These are phyloP conservation scores for Geranomyces michiganensis DNA, from an alignment of 192 early-diverging fungal species.

Conservation along the genomic window DNA sequence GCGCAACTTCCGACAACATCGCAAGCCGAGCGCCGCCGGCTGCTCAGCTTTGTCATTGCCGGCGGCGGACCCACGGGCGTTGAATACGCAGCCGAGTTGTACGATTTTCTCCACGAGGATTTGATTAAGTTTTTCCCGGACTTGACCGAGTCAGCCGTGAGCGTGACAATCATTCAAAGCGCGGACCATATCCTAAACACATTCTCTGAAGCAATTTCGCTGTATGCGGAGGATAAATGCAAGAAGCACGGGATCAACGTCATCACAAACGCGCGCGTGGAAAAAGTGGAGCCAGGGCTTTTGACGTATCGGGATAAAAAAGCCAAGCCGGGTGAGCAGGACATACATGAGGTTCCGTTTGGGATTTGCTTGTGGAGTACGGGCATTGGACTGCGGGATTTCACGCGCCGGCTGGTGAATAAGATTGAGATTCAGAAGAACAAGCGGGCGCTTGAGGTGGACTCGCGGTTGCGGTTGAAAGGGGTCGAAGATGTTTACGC, in stretches of 20 bases:
- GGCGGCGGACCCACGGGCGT: conserved; percentile 76
- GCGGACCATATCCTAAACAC: conserved; percentile 76
- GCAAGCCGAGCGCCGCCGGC: conserved; percentile 57
- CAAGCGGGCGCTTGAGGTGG: conserved; percentile 62
- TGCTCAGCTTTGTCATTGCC: conserved; percentile 73
- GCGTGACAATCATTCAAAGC: conserved; percentile 68
- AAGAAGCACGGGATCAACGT: conserved; percentile 66
- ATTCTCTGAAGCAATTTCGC: conserved; percentile 65
- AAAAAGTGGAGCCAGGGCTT: conserved; percentile 53
- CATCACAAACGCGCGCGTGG: conserved; percentile 69
- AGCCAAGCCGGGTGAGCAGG: conserved; percentile 39
- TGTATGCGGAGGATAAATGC: conserved; percentile 69
- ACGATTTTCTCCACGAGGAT: conserved; percentile 64
- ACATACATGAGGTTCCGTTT: conserved; percentile 56
- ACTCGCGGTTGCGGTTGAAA: conserved; percentile 56
- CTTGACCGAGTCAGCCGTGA: conserved; percentile 55
- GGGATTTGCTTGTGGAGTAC: conserved; percentile 48
- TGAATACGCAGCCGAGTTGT: conserved; percentile 63
- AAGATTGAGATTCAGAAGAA: conserved; percentile 59
- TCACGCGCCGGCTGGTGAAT: conserved; percentile 49
- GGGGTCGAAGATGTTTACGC: conserved; percentile 67
- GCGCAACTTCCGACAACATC: conserved; percentile 65
- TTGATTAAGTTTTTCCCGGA: conserved; percentile 62
- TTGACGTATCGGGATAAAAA: conserved; percentile 60
- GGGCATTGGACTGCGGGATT: conserved; percentile 40